These are phyloP conservation scores for Aspergillus pseudoviridinutans DNA, from an alignment of 2,329 filamentous ascomycete species.

Conservation along the genomic window DNA sequence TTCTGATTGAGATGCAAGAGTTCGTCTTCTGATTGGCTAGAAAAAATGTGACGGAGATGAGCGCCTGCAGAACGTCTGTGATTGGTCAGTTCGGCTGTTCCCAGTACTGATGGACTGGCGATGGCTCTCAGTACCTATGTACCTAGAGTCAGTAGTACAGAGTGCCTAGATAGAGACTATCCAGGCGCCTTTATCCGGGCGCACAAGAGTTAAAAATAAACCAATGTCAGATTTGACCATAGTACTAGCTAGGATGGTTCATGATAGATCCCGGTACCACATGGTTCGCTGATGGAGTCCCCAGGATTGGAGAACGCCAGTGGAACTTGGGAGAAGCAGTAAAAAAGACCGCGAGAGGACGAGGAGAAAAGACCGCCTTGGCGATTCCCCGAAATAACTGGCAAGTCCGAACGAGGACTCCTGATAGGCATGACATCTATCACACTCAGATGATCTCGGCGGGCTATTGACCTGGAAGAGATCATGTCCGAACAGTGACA, in stretches of 20 bases:
- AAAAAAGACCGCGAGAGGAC: neutral
- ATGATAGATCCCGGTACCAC: conserved; percentile 10
- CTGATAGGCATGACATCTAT: neutral
- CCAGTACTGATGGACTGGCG: neutral
- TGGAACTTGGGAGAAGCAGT: conserved; percentile 4
- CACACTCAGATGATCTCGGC: neutral
- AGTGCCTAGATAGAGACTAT: neutral
- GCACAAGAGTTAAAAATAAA: neutral
- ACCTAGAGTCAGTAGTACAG: too few species aligned
- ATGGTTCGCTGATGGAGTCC: conserved; percentile 9
- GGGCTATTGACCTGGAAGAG: neutral
- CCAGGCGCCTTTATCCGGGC: neutral
- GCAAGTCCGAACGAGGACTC: neutral
- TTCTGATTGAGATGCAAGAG: neutral
- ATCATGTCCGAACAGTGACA: neutral
- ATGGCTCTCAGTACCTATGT: too few species aligned
- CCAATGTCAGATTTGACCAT: neutral
- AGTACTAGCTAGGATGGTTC: conserved; percentile 2
- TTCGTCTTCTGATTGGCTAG: conserved; percentile 1
- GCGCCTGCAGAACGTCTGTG: conserved; percentile 28
- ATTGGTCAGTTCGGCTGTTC: conserved; percentile 18
- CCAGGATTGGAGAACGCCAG: conserved; percentile 11
- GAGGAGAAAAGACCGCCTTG: neutral
- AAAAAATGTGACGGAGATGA: conserved; percentile 17
- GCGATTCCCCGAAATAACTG: neutral